Evolutionary conservation across 306 rosid species (phyloP), one percentile per base, ranked within the genome.

Genomic region (Vicia sativa): DNA sequence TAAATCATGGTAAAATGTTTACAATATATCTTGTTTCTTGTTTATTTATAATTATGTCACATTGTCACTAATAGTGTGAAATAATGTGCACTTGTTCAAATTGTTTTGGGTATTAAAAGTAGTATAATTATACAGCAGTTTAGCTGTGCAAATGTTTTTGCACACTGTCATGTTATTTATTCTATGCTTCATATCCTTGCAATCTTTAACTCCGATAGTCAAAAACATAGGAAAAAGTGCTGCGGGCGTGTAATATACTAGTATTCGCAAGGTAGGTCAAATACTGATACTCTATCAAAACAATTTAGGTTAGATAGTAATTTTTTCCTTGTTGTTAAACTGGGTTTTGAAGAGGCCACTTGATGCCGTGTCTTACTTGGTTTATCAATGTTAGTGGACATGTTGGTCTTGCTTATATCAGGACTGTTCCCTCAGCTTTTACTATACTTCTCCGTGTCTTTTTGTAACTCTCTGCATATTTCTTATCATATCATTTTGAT

Each of bases 1-100:
- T 84, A 54, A 83, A 87, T 85, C 81, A 78, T 53, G 93, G 99
- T 95, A 87, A 68, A 73, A 65, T 46, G 11, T 62, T 64, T 37
- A 23, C 63, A 38, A 57, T 25, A 38, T 55, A 67, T 25, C 49
- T 68, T 77, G 43, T 49, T 48, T 62, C 66, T 55, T 50, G 46
- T 70, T 68, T 68, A 53, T 39, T 62, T 48, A 56, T 68, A 39
- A 67, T 62, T 42, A 39, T 79, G 41, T 61, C n/a, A n/a, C n/a
- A n/a, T n/a, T n/a, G n/a, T n/a, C 42, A 39, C 52, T n/a, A 31
- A 11, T 62, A 31, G 19, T 58, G 11, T 58, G 28, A 55, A 26
- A 13, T 35, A 37, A 61, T 28, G 29, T 61, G 60, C 13, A 61
- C 38, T 71, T 52, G 52, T 71, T 71, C 57, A 65, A 55, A 65